phyloP scores from a whole-genome alignment of 805 yeast genomes.

The Groenewaldozyma salmanticensis region DNA sequence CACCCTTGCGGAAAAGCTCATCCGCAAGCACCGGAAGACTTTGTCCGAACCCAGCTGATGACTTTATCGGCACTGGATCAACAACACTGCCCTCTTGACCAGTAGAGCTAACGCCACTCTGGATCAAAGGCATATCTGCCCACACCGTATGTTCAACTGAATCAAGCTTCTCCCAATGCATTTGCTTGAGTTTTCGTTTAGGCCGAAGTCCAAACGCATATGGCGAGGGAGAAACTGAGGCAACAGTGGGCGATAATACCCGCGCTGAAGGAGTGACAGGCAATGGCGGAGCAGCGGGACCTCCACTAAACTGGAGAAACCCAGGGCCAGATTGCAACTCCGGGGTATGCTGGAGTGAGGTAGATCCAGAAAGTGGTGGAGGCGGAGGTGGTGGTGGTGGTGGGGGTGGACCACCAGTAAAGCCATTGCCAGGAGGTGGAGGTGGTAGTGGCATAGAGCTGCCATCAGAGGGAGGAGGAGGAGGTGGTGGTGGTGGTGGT shows the following conservation, averaged over 20 bases:
- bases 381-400: constrained; percentile 25
- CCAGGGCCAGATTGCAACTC: background rate
- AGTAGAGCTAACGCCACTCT: background rate
- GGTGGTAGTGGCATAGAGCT: constrained; percentile 18
- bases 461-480: constrained; percentile 6
- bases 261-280: constrained; percentile 18
- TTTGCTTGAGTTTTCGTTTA: constrained; percentile 71
- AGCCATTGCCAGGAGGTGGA: constrained; percentile 6
- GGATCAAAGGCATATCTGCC: constrained; percentile 42
- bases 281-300: constrained; percentile 31
- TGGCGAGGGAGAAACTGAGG: constrained; percentile 18
- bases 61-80: background rate
- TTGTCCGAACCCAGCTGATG: constrained; percentile 19
- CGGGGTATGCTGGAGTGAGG: constrained; percentile 8
- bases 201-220: constrained; percentile 36
- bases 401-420: constrained; percentile 11
- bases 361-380: constrained; percentile 26
- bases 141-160: constrained; percentile 79
- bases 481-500: constrained; percentile 23
- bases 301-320: constrained; percentile 4
- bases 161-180: constrained; percentile 95
- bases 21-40: constrained; percentile 39
- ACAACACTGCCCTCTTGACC: background rate
- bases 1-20: constrained; percentile 63
- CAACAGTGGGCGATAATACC: constrained; percentile 9